Evolutionary conservation across 2,329 filamentous ascomycete species (phyloP).

Genomic region (Cytospora leucostoma): DNA sequence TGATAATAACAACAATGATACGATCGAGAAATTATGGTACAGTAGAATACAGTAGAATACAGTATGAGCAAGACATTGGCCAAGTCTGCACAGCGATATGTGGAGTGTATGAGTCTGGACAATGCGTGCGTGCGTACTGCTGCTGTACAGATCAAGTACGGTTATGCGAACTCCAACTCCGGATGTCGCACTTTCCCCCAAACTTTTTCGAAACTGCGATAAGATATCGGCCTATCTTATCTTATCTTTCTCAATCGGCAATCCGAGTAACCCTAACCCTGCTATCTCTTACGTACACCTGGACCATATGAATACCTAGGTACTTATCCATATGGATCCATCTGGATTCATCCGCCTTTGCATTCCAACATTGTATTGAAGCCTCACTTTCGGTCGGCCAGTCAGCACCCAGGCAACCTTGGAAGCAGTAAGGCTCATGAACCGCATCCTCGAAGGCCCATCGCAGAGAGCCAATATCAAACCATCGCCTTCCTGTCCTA

Average conservation of each 20-base stretch:
- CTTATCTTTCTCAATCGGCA: neutral
- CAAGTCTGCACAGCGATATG: neutral
- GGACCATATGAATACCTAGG: too few relatives aligned
- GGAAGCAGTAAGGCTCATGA: too few relatives aligned
- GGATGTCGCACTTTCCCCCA: neutral
- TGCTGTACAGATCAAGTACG: neutral
- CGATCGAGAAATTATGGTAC: neutral
- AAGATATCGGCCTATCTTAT: neutral
- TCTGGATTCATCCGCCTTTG: too few relatives aligned
- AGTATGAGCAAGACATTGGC: neutral
- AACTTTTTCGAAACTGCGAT: neutral
- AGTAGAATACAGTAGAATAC: neutral
- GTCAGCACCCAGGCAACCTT: too few relatives aligned
- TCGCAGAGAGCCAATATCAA: too few relatives aligned
- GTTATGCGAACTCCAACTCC: neutral
- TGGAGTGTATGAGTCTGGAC: neutral
- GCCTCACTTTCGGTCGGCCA: too few relatives aligned
- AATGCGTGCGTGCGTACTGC: neutral
- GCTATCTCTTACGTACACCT: too few relatives aligned
- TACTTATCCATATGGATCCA: too few relatives aligned
- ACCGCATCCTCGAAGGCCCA: too few relatives aligned
- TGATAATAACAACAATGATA: neutral
- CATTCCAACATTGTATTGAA: too few relatives aligned
- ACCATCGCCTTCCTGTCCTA: too few relatives aligned
- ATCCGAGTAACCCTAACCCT: neutral